These are phyloP conservation scores for Aspergillus udagawae DNA, from an alignment of 2,329 filamentous ascomycete genomes.

Conservation along the genomic window DNA sequence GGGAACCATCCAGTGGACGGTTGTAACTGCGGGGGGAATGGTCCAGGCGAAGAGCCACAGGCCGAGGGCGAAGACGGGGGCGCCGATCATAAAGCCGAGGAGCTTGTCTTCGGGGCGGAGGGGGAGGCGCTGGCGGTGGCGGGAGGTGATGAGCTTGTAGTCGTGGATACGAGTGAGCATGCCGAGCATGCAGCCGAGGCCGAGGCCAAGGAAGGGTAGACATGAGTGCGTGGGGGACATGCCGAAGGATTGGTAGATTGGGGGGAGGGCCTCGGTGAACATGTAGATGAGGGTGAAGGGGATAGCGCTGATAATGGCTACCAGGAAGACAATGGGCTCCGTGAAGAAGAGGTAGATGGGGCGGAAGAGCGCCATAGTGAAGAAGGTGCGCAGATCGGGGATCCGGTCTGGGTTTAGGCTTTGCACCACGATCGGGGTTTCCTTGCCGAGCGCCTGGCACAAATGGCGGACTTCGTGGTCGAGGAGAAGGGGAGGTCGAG, in stretches of 20 bases:
- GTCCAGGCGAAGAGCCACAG: constrained; percentile 50
- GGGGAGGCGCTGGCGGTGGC: constrained; percentile 15
- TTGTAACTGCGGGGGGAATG: constrained; percentile 37
- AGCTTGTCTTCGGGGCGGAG: constrained; percentile 47
- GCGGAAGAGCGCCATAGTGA: constrained; percentile 34
- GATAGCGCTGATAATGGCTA: constrained; percentile 39
- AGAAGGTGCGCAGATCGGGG: constrained; percentile 33
- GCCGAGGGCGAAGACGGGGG: constrained; percentile 42
- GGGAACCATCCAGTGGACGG: constrained; percentile 39
- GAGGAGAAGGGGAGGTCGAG: constrained; percentile 41
- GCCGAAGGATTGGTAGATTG: constrained; percentile 37
- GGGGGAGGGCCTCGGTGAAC: constrained; percentile 42
- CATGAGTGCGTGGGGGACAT: constrained; percentile 33
- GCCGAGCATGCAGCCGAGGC: constrained; percentile 39
- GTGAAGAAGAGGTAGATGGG: constrained; percentile 41
- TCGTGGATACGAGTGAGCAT: constrained; percentile 45
- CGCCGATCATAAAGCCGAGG: constrained; percentile 43
- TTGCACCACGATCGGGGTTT: constrained; percentile 14
- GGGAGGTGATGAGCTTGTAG: constrained; percentile 25
- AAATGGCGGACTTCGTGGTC: constrained; percentile 25
- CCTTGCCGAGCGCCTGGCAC: constrained; percentile 20
- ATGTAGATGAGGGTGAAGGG: constrained; percentile 47
- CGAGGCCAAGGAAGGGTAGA: constrained; percentile 40
- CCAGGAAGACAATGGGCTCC: constrained; percentile 44
- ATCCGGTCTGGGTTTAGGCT: constrained; percentile 36